A percentile compares a stretch with the other conserved stretches of the same genome.
These are phyloP conservation scores for Bolboschoenus planiculmis DNA, from an alignment of 176 grass and related monocot species.

Conservation along the genomic window DNA sequence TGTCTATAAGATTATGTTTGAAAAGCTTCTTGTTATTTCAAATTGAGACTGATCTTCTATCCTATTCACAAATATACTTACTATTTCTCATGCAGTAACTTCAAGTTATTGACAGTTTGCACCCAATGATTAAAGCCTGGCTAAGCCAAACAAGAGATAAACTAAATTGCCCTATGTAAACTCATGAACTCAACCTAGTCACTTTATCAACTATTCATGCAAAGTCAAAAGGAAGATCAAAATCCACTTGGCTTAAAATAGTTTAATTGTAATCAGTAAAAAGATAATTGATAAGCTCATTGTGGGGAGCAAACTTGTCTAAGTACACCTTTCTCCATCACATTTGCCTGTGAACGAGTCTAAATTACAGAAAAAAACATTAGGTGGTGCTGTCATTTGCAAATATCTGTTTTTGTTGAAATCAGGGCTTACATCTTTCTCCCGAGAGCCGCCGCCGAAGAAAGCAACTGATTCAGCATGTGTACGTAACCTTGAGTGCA, in stretches of 20 bases:
- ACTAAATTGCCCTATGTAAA: not conserved
- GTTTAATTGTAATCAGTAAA: not conserved
- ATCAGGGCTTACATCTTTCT: conserved; percentile 67
- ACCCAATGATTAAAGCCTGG: not conserved
- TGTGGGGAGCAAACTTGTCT: not conserved
- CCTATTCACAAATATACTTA: not conserved
- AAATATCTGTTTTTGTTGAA: not conserved
- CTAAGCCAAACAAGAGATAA: not conserved
- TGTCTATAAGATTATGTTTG: not conserved
- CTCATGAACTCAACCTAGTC: not conserved
- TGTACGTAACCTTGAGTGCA: conserved; percentile 86
- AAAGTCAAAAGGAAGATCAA: not conserved
- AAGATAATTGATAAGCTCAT: not conserved
- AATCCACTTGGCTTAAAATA: conserved; percentile 7
- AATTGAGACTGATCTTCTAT: not conserved
- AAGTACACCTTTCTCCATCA: not conserved
- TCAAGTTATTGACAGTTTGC: conserved; percentile 3
- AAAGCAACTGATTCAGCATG: conserved; percentile 99
- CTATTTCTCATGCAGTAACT: not conserved
- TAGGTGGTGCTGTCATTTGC: not conserved
- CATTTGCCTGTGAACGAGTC: not conserved
- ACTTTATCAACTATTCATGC: not conserved
- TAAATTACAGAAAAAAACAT: not conserved
- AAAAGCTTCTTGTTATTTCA: not conserved
- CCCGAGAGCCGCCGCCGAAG: conserved; percentile 96